Percentiles rank a stretch among this genome's conserved stretches.
phyloP scores from a whole-genome alignment of 495 filamentous ascomycete species.

The Hypoxylon crocopeplum region DNA sequence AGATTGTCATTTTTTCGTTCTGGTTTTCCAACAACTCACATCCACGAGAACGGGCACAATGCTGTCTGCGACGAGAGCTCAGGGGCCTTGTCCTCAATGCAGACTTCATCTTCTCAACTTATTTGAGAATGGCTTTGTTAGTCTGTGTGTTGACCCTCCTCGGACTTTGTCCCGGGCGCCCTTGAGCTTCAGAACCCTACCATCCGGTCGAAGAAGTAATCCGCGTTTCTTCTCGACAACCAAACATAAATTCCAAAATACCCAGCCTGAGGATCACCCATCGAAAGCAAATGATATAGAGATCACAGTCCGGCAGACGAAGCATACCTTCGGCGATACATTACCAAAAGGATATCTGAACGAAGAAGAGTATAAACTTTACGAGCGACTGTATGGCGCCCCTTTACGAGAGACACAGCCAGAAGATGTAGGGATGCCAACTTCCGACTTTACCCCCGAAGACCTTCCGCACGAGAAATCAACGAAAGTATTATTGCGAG shows the following conservation, averaged over 20 bases:
- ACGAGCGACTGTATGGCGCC: constrained; percentile 81
- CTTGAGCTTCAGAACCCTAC: constrained; percentile 24
- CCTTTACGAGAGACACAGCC: constrained; percentile 62
- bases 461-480: constrained; percentile 21
- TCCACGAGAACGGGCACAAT: constrained; percentile 43
- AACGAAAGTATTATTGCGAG: constrained; percentile 53
- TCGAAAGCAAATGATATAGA: constrained; percentile 55
- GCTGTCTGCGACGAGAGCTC: constrained; percentile 54
- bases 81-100: constrained; percentile 57
- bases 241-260: constrained; percentile 34
- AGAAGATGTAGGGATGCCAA: constrained; percentile 63
- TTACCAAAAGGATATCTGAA: constrained; percentile 77
- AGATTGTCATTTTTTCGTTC: neutral
- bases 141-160: constrained; percentile 16
- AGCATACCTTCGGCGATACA: constrained; percentile 76
- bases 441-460: constrained; percentile 34
- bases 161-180: constrained; percentile 14
- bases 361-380: constrained; percentile 73
- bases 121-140: constrained; percentile 49
- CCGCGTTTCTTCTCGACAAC: constrained; percentile 51
- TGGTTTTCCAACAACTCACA: constrained; percentile 17
- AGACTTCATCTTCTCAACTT: constrained; percentile 54
- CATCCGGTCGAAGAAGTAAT: constrained; percentile 22
- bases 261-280: constrained; percentile 7
- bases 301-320: constrained; percentile 69